Percentiles rank a stretch among this genome's conserved stretches.
Conservation (phyloP, 2,329 filamentous ascomycete species). For the Cadophora luteo-olivacea region DNA sequence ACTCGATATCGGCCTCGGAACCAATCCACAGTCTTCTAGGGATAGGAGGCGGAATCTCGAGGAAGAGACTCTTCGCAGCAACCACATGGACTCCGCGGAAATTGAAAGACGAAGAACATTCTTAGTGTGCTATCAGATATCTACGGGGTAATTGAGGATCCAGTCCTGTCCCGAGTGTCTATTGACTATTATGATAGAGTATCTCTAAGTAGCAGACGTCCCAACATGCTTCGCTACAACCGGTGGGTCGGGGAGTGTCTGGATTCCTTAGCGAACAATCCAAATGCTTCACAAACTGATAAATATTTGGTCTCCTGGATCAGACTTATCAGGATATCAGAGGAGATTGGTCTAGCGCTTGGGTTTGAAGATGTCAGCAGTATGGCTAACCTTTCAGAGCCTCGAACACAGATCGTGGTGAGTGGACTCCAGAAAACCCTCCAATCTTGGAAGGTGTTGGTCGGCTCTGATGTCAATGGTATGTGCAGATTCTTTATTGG, state of each 20-base stretch:
- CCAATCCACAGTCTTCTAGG: conserved; percentile 29
- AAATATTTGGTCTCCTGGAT: conserved; percentile 47
- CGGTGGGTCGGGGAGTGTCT: conserved; percentile 50
- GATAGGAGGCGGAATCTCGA: conserved; percentile 20
- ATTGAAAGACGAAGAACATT: conserved; percentile 48
- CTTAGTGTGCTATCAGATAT: conserved; percentile 46
- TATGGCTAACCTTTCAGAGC: conserved; percentile 56
- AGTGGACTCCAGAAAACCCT: conserved; percentile 58
- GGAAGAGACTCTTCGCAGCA: background rate
- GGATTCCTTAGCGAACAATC: conserved; percentile 46
- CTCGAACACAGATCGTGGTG: conserved; percentile 57
- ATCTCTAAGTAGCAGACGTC: conserved; percentile 49
- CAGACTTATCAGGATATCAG: conserved; percentile 53
- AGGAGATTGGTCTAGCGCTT: conserved; percentile 59
- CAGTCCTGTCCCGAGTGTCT: background rate
- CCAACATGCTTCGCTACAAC: conserved; percentile 49
- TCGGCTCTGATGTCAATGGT: conserved; percentile 38
- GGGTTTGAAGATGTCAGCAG: conserved; percentile 48
- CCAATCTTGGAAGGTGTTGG: conserved; percentile 50
- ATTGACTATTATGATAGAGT: conserved; percentile 39
- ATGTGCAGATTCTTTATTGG: conserved; percentile 3
- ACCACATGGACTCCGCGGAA: conserved; percentile 26
- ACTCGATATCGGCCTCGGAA: conserved; percentile 38
- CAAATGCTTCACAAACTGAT: conserved; percentile 45
- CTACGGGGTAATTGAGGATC: conserved; percentile 37